Conservation (phyloP, 192 early-diverging fungal genomes). For the Tieghemiomyces parasiticus region DNA sequence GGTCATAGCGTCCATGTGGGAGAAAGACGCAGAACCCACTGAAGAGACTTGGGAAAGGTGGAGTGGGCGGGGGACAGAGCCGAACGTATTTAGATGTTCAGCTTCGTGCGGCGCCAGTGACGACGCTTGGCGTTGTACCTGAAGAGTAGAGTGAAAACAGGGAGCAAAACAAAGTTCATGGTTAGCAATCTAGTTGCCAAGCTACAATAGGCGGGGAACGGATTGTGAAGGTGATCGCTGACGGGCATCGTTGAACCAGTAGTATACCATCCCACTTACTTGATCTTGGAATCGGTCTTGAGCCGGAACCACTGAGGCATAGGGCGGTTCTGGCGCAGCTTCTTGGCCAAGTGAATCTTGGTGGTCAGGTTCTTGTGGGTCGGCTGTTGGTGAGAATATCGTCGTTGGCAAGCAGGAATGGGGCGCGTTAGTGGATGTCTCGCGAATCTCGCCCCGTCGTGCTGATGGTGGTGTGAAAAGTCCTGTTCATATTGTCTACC, state of each 20-base stretch:
- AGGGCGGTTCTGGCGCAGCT: constrained; percentile 96
- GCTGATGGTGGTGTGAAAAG: not conserved
- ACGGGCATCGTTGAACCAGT: not conserved
- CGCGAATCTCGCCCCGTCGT: not conserved
- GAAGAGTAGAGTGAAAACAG: constrained; percentile 9
- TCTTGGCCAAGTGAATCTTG: constrained; percentile 99
- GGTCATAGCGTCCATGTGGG: not conserved
- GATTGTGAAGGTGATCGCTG: not conserved
- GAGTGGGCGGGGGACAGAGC: not conserved
- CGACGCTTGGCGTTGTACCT: constrained; percentile 99
- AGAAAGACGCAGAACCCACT: not conserved
- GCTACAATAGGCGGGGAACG: not conserved
- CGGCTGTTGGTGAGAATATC: constrained; percentile 41
- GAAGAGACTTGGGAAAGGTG: not conserved
- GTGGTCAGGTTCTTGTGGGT: constrained; percentile 94
- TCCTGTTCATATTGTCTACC: not conserved
- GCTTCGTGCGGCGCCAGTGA: constrained; percentile 99
- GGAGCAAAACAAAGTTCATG: not conserved
- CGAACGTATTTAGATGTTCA: constrained; percentile 59
- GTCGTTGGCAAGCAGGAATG: constrained; percentile 1
- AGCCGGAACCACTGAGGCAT: constrained; percentile 96
- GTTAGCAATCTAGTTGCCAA: not conserved
- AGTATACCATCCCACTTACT: constrained; percentile 22
- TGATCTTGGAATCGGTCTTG: constrained; percentile 86
- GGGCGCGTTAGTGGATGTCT: not conserved